Evolutionary conservation across 306 rosid species (phyloP).

Genomic region (Vigna hirtella): DNA sequence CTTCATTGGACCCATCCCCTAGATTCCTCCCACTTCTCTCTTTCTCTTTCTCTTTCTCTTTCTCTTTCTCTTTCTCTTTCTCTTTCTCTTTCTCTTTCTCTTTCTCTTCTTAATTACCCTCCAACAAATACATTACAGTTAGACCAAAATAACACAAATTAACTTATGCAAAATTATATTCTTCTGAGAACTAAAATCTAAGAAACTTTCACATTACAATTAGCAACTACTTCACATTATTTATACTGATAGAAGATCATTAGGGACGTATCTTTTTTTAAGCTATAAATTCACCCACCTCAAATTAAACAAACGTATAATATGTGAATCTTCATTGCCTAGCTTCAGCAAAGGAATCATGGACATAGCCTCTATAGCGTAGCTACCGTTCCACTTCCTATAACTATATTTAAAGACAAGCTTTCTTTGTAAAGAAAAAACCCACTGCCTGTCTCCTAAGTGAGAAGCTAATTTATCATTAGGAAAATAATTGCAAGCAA

Average conservation of each 20-base stretch:
- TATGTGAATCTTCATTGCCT: slow-evolving; percentile 39
- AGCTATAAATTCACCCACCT: slow-evolving; percentile 44
- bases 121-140: neutral
- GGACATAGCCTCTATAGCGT: slow-evolving; percentile 31
- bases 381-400: slow-evolving; percentile 32
- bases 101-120: neutral
- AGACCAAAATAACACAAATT: too few species aligned
- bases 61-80: neutral
- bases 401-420: slow-evolving; percentile 52
- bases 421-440: slow-evolving; percentile 52
- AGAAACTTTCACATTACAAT: too few species aligned
- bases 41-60: neutral
- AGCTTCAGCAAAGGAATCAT: slow-evolving; percentile 48
- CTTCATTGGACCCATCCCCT: slow-evolving; percentile 86
- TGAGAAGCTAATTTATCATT: slow-evolving; percentile 49
- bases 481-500: slow-evolving; percentile 43
- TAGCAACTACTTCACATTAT: neutral
- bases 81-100: neutral
- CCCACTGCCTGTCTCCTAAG: slow-evolving; percentile 55
- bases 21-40: slow-evolving; percentile 73
- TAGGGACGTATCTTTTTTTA: slow-evolving; percentile 9
- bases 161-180: too few species aligned
- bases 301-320: slow-evolving; percentile 35
- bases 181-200: too few species aligned
- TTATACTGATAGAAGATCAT: slow-evolving; percentile 10